Base-by-base conservation (phyloP, 495 filamentous ascomycete species). In the Penicillium alfredii region DNA sequence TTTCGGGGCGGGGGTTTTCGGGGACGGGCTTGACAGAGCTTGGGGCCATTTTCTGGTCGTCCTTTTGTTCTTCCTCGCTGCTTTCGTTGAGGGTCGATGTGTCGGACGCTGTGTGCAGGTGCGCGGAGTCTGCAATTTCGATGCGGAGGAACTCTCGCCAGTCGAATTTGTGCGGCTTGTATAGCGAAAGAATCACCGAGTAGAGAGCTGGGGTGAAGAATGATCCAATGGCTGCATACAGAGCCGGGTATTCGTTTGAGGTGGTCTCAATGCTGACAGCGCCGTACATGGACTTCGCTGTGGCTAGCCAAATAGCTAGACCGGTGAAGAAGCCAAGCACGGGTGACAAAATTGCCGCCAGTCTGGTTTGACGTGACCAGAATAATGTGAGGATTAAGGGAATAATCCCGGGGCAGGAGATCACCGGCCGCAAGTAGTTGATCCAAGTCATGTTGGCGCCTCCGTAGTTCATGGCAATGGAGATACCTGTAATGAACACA, bases 81-180 rank as follows among this genome's bases (percentile, higher is more conserved):
- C 20, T 34, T 2, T 44, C 42, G 6, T 40, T 44, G 13, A 53
- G 31, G 8, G 55, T 51, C 8, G 17, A 26, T 1, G 32, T 37
- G 10, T 44, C 39, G 4, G 53, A 36, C 4, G 18, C 44, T 8
- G 41, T 16, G 16, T 55, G 48, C 4, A 53, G 31, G 20, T 51
- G 35, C 10, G 40, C 45, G 30, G 56, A 44, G n/a, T 56, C 52
- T 9, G 48, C 46, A 4, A 58, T 43, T 32, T 63, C 55, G n/a
- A 63, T 60, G n/a, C 64, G 66, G 0, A 72, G 53, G 36, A 72
- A 72, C 23, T 64, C 56, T 9, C 68, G 59, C 68, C 67, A 72
- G 43, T 72, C 67, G 35, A 71, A 72, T n/a, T 37, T 49, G 21
- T 60, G 61, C 1, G 69, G 69, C 14, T 57, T 56, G 35, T 67